These are phyloP conservation scores for Globisporangium parvum DNA, from an alignment of 352 stramenopile genomes.

Conservation along the genomic window DNA sequence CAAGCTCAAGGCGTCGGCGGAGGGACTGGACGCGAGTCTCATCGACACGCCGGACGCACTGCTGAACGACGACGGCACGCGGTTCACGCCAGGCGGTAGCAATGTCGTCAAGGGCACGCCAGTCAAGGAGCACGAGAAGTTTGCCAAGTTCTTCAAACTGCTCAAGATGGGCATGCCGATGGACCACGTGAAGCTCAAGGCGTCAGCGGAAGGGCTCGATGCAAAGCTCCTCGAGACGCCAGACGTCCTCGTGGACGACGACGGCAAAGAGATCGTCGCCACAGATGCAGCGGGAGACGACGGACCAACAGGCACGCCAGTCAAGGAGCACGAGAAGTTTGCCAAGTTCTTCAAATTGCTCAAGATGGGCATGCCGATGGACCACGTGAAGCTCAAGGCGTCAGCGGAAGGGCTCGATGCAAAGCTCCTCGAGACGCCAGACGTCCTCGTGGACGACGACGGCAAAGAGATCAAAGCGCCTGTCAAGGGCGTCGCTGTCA, in stretches of 20 bases:
- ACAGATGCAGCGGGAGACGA: constrained; percentile 1
- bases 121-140: constrained; percentile 88
- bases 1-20: constrained; percentile 71
- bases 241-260: constrained; percentile 47
- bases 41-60: constrained; percentile 58
- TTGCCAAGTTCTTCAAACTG: constrained; percentile 94
- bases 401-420: constrained; percentile 50
- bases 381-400: constrained; percentile 87
- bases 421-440: constrained; percentile 46
- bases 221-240: constrained; percentile 46
- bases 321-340: constrained; percentile 89
- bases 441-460: constrained; percentile 49
- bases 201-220: constrained; percentile 48
- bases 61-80: constrained; percentile 53
- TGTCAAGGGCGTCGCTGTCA: constrained; percentile 30
- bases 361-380: constrained; percentile 81
- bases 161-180: constrained; percentile 82
- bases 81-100: constrained; percentile 15
- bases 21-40: constrained; percentile 47
- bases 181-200: constrained; percentile 89
- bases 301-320: constrained; percentile 25
- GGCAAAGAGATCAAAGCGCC: constrained; percentile 34
- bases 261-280: constrained; percentile 34
- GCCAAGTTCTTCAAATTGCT: constrained; percentile 94
- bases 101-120: constrained; percentile 17